These are phyloP conservation scores for Microthlaspi erraticum DNA, from an alignment of 345 rosid genomes.

Conservation along the genomic window DNA sequence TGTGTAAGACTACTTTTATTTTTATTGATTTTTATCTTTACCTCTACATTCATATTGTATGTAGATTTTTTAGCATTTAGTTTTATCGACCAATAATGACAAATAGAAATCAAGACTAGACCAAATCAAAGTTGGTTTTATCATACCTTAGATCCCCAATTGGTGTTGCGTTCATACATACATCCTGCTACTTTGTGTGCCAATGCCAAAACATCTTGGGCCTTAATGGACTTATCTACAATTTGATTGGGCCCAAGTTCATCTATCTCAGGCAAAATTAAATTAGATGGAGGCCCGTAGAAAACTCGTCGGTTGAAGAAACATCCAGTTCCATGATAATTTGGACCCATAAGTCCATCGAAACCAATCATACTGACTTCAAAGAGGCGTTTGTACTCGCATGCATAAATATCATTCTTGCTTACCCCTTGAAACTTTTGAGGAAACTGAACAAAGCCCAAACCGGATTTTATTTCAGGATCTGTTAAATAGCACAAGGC, in stretches of 20 bases:
- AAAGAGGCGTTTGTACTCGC: slow-evolving; percentile 48
- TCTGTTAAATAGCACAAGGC: slow-evolving; percentile 59
- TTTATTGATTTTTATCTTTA: no score
- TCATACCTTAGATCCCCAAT: slow-evolving; percentile 71
- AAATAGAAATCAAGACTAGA: no score
- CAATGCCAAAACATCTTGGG: slow-evolving; percentile 39
- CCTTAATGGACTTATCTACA: slow-evolving; percentile 39
- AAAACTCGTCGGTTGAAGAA: slow-evolving; percentile 61
- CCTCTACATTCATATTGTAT: no score
- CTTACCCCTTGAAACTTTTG: slow-evolving; percentile 59
- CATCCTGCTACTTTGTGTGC: slow-evolving; percentile 61
- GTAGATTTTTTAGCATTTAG: no score
- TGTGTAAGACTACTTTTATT: not conserved
- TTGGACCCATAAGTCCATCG: slow-evolving; percentile 56
- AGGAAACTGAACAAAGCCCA: slow-evolving; percentile 68
- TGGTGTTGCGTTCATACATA: slow-evolving; percentile 55
- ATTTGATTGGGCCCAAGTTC: slow-evolving; percentile 44
- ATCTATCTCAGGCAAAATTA: slow-evolving; percentile 45
- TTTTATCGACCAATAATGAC: no score
- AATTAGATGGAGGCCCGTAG: slow-evolving; percentile 51
- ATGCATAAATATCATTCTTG: slow-evolving; percentile 58
- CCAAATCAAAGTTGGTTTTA: no score
- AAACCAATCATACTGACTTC: slow-evolving; percentile 50
- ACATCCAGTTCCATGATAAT: slow-evolving; percentile 60
- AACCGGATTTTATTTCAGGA: slow-evolving; percentile 27